Base-by-base conservation (phyloP, 129 eudicot genomes). In the Lactuca sativa region DNA sequence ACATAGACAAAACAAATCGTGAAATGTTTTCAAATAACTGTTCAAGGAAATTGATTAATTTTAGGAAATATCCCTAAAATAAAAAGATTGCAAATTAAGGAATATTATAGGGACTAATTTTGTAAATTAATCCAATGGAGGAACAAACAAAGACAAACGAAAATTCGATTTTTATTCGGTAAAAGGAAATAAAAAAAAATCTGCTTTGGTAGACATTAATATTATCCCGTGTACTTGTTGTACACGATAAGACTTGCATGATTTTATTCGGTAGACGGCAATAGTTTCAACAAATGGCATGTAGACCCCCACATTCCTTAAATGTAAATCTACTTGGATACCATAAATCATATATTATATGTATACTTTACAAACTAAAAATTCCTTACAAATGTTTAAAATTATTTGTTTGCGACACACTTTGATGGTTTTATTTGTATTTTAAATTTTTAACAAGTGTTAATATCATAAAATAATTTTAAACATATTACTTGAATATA, bases 211-310 rank as follows among this genome's bases (percentile, higher is more conserved):
- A 60, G 8, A 66, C 56, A 25, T 25, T 25, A 1, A 25, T 56
- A 43, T 41, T 6, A 58, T 75, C 62, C 73, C 13, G 47, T 59
- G 63, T 37, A 59, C 56, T 25, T 67, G 64, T 18, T 62, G 69
- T 67, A 51, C 74, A 67, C 80, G 74, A 75, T 67, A 59, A 75
- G 80, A 59, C 69, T 36, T 59, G 69, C 41, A 52, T 36, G 55
- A 47, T 15, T 5, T 58, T 47, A 52, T 59, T 57, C 37, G 25
- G 14, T 33, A 18, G 37, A 17, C 66, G 67, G 73, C 53, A 56
- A 33, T 21, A 17, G 34, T 65, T 16, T 9, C 54, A 55, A 41
- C 40, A 47, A 30, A 32, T 32, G 49, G 9, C 58, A 32, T 30
- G 65, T 59, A 59, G 43, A 32, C 67, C 59, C 67, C 52, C 60